Base-by-base conservation (phyloP, 306 rosid species). In the Vachellia collinsii region DNA sequence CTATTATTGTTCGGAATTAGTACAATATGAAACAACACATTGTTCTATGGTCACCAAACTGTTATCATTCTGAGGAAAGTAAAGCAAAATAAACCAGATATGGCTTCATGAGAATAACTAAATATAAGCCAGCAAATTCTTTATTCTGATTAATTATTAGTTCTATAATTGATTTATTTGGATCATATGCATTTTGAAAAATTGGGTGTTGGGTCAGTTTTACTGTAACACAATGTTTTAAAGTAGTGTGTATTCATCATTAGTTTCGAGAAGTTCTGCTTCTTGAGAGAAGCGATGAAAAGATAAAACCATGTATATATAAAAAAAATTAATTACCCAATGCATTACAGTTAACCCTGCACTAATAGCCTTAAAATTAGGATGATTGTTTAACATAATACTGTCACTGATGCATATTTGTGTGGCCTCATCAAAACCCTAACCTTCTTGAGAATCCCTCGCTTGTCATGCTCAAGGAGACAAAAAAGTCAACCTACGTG, bases 401-500 rank as follows among this genome's bases (percentile, higher is more conserved):
- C 48, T 48, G 62, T 29, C 44, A 3, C 3, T 46, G 34, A 22
- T 8, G 13, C 47, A 29, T 51, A n/a, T 54, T 7, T 20, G 34
- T 54, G 34, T 29, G 34, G 46, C 16, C 56, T 74, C 4, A 6
- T 7, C 43, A 39, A 50, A 4, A 29, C 34, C 34, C 34, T 29
- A 29, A 29, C 34, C 34, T 29, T 29, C 34, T 43, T 0, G 47
- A 65, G 80, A 56, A 54, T 41, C 76, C 25, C 17, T 65, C 67
- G 10, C 56, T 34, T 83, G 41, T 6, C 29, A 51, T 39, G 48
- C 41, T 79, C 75, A 65, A 77, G 72, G 76, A 71, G 73, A 77
- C 68, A 29, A 29, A 29, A 72, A 79, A 59, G 72, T 83, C 11
- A 51, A 53, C 65, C 72, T 78, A 90, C 91, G 82, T 90, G 91